Percentiles rank a stretch among this genome's conserved stretches.
Conservation (phyloP, 805 yeast species). For the Candida vaughaniae region DNA sequence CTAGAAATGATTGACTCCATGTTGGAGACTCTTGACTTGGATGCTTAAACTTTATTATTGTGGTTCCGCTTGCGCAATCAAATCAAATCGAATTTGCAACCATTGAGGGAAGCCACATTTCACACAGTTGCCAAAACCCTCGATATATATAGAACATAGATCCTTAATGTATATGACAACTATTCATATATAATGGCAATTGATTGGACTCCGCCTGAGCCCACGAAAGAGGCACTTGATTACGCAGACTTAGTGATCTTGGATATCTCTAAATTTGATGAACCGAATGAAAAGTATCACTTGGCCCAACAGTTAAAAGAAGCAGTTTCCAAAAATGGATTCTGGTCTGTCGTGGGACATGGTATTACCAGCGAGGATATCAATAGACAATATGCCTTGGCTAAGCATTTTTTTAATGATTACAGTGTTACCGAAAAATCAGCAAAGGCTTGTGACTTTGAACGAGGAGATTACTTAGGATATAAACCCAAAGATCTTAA, state of each 20-base stretch:
- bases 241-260: slow-evolving; percentile 31
- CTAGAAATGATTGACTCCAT: slow-evolving; percentile 28
- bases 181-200: slow-evolving; percentile 6
- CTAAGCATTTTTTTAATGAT: slow-evolving; percentile 24
- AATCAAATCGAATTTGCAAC: background rate
- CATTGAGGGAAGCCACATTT: background rate
- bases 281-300: slow-evolving; percentile 23
- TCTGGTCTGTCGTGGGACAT: slow-evolving; percentile 27
- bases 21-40: slow-evolving; percentile 26
- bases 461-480: slow-evolving; percentile 31
- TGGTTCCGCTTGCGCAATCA: background rate
- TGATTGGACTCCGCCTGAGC: slow-evolving; percentile 24
- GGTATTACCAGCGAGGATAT: slow-evolving; percentile 27
- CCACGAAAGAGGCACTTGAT: slow-evolving; percentile 25
- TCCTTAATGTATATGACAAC: too few relatives aligned
- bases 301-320: slow-evolving; percentile 25
- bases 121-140: background rate
- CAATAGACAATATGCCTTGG: slow-evolving; percentile 24
- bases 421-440: slow-evolving; percentile 27
- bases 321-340: slow-evolving; percentile 31
- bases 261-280: slow-evolving; percentile 26
- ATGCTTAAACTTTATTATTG: slow-evolving; percentile 20
- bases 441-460: slow-evolving; percentile 24
- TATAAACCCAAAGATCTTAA: slow-evolving; percentile 31
- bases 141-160: background rate